Conservation (phyloP, 805 yeast genomes). For the Lachancea fermentati region DNA sequence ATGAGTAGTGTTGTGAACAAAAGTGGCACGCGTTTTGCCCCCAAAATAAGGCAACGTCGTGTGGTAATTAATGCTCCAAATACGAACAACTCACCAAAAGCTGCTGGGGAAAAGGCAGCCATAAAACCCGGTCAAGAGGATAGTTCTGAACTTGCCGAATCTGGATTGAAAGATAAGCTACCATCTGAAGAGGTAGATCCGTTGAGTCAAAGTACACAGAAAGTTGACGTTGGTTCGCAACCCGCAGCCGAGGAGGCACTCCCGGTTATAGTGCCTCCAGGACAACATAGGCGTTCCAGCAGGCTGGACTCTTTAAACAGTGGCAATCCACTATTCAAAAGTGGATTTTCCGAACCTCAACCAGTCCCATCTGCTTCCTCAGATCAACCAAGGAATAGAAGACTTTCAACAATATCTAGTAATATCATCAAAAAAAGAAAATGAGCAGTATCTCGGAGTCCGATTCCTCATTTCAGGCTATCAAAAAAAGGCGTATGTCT, state of each 20-base stretch:
- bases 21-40: constrained; percentile 60
- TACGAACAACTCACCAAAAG: constrained; percentile 22
- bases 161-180: constrained; percentile 13
- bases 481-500: constrained; percentile 29
- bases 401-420: constrained; percentile 24
- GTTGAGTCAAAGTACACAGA: constrained; percentile 11
- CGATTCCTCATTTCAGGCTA: constrained; percentile 25
- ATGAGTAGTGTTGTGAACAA: constrained; percentile 41
- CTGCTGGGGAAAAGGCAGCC: constrained; percentile 7
- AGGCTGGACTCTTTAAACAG: constrained; percentile 38
- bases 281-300: constrained; percentile 25
- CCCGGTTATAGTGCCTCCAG: constrained; percentile 14
- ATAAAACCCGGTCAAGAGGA: constrained; percentile 5
- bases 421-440: constrained; percentile 15
- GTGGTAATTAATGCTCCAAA: constrained; percentile 27
- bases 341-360: constrained; percentile 12
- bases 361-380: constrained; percentile 3
- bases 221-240: constrained; percentile 11
- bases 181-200: constrained; percentile 11
- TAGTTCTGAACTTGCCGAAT: constrained; percentile 2
- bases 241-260: constrained; percentile 16
- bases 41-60: constrained; percentile 45
- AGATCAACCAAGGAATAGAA: constrained; percentile 11
- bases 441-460: constrained; percentile 21
- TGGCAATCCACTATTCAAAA: constrained; percentile 31